Conservation (phyloP, 306 rosid genomes). For the Erythrophleum fordii region DNA sequence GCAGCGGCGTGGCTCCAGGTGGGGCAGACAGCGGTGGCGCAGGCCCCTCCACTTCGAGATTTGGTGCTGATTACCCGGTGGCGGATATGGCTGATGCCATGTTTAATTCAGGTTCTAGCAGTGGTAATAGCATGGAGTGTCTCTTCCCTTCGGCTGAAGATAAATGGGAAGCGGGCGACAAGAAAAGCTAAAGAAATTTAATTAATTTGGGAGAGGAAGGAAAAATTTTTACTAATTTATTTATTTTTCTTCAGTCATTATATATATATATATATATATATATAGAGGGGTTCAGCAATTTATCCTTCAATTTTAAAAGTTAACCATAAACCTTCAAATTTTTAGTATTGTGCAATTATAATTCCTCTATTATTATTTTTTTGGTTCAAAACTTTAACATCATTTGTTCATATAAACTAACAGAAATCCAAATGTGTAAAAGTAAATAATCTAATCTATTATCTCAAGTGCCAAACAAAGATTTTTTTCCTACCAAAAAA, state of each 20-base stretch:
- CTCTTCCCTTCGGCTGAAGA: slow-evolving; percentile 49
- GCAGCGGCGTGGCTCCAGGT: neutral
- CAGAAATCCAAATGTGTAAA: neutral
- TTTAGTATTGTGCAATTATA: neutral
- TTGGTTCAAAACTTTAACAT: neutral
- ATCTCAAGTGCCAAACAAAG: neutral
- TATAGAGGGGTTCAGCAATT: too few species aligned
- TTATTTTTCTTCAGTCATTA: too few species aligned
- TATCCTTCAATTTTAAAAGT: neutral
- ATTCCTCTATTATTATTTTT: neutral
- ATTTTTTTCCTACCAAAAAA: too few species aligned
- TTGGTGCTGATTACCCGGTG: slow-evolving; percentile 47
- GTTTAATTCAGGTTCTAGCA: slow-evolving; percentile 68
- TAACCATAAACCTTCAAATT: neutral
- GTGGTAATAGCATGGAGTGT: slow-evolving; percentile 63
- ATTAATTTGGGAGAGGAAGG: neutral
- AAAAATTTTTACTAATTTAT: neutral
- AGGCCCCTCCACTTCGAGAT: slow-evolving; percentile 44
- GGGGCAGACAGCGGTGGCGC: neutral
- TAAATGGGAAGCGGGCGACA: slow-evolving; percentile 44
- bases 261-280: too few species aligned
- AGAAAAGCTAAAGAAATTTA: slow-evolving; percentile 22
- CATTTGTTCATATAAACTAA: too few species aligned
- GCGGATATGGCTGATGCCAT: slow-evolving; percentile 67
- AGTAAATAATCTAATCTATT: too few species aligned